Evolutionary conservation across 2,329 filamentous ascomycete genomes (phyloP).

Genomic region (Endoconidiophora laricicola): DNA sequence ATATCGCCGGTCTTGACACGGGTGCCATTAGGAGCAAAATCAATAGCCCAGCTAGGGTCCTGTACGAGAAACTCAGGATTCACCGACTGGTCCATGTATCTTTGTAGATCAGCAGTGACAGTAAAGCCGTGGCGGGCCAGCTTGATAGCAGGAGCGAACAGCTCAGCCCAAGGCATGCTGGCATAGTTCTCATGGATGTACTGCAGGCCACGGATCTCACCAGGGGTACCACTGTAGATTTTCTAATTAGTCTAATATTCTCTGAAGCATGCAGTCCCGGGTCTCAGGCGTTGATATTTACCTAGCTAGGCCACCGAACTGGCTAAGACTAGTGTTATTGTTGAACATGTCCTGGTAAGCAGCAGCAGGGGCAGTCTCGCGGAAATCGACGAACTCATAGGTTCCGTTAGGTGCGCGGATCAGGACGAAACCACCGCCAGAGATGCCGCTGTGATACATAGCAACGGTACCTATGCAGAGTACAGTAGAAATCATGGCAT

Average conservation of each 20-base stretch:
- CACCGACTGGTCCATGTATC: conserved; percentile 43
- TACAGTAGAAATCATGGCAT: conserved; percentile 46
- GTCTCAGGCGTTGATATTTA: conserved; percentile 28
- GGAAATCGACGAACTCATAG: conserved; percentile 72
- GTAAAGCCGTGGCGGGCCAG: conserved; percentile 57
- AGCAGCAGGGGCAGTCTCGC: conserved; percentile 67
- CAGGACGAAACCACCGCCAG: conserved; percentile 66
- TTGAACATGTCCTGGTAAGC: conserved; percentile 70
- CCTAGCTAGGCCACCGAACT: conserved; percentile 53
- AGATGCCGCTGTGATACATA: conserved; percentile 55
- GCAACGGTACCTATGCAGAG: conserved; percentile 46
- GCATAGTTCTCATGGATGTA: conserved; percentile 56
- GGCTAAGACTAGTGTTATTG: conserved; percentile 44
- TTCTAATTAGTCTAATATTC: background rate
- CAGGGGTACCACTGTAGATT: conserved; percentile 40
- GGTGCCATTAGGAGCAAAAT: conserved; percentile 65
- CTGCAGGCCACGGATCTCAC: conserved; percentile 57
- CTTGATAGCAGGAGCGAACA: conserved; percentile 54
- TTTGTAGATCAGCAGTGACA: conserved; percentile 53
- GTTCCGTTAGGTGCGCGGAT: conserved; percentile 45
- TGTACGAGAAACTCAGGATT: conserved; percentile 47
- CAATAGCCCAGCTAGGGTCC: conserved; percentile 61
- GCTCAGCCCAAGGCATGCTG: conserved; percentile 43
- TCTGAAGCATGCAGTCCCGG: too few relatives aligned
- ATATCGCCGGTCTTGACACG: conserved; percentile 50